phyloP scores from a whole-genome alignment of 192 early-diverging fungal genomes.

The Haplosporangium gracile region DNA sequence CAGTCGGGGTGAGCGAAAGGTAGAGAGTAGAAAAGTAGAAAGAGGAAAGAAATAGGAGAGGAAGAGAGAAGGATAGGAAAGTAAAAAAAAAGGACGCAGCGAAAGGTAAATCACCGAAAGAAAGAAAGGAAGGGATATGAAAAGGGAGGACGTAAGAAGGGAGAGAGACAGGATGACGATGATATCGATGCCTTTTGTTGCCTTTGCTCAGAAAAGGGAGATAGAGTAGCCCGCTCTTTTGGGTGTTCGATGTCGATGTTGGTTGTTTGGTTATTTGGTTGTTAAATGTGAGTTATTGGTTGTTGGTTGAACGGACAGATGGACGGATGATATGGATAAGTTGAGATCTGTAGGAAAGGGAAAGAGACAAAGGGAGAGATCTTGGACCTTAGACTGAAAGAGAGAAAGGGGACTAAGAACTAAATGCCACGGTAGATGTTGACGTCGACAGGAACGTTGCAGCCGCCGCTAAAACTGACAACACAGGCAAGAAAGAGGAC shows the following conservation, averaged over 20 bases:
- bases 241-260: not conserved
- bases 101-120: not conserved
- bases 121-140: slow-evolving; percentile 2
- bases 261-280: not conserved
- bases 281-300: not conserved
- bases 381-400: not conserved
- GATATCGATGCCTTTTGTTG: not conserved
- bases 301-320: not conserved
- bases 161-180: slow-evolving; percentile 2
- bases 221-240: not conserved
- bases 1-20: not conserved
- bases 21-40: not conserved
- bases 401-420: not conserved
- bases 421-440: not conserved
- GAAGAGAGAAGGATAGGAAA: not conserved
- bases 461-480: not conserved
- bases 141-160: not conserved
- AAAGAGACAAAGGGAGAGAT: not conserved
- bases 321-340: not conserved
- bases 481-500: not conserved
- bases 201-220: not conserved
- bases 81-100: not conserved
- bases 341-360: not conserved
- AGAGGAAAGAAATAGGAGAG: not conserved
- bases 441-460: slow-evolving; percentile 2